phyloP scores from a whole-genome alignment of 345 rosid genomes.

The Excoecaria cochinchinensis region DNA sequence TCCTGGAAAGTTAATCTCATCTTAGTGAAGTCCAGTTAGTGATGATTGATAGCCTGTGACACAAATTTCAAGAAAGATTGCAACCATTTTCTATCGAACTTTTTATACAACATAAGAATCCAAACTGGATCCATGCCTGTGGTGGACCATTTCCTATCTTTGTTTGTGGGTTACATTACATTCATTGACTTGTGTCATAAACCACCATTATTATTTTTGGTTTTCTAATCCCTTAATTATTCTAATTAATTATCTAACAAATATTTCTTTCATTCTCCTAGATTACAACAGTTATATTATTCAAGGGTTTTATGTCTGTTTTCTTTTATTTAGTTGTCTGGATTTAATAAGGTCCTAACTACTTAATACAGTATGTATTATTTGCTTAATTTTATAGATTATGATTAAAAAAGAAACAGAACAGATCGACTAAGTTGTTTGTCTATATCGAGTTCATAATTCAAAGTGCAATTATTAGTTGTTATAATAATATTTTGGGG shows the following conservation, averaged over 20 bases:
- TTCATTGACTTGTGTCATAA: slow-evolving; percentile 9
- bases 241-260: too few species aligned
- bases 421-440: neutral
- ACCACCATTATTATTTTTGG: neutral
- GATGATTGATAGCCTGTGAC: neutral
- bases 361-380: too few species aligned
- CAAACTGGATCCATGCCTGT: neutral
- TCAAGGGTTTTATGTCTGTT: too few species aligned
- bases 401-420: neutral
- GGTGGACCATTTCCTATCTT: slow-evolving; percentile 12
- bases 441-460: neutral
- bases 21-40: neutral
- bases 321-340: too few species aligned
- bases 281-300: too few species aligned
- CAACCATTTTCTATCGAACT: slow-evolving; percentile 3
- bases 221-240: neutral
- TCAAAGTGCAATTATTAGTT: slow-evolving; percentile 7
- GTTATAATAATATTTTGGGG: neutral
- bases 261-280: too few species aligned
- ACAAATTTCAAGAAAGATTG: slow-evolving; percentile 17
- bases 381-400: too few species aligned
- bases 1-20: neutral
- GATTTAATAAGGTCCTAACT: too few species aligned
- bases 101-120: slow-evolving; percentile 9
- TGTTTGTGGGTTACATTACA: slow-evolving; percentile 1